Conservation (phyloP, 2,329 filamentous ascomycete genomes). For the Cyanodermella asteris region DNA sequence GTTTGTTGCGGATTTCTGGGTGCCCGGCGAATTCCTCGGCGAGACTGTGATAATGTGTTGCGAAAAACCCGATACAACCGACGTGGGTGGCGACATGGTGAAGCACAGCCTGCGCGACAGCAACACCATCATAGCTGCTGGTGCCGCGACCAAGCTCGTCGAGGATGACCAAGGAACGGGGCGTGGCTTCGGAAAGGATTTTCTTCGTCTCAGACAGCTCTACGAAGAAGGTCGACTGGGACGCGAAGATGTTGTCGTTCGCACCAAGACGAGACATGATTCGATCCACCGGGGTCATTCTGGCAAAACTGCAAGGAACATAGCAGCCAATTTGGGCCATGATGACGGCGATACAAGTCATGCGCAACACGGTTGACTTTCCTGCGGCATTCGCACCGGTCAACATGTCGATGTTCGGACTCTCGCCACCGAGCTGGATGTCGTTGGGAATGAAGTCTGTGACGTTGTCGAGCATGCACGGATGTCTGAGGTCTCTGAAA, state of each 20-base stretch:
- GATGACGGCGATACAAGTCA: slow-evolving; percentile 89
- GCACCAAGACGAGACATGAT: slow-evolving; percentile 97
- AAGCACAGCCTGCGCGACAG: slow-evolving; percentile 89
- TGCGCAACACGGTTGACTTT: slow-evolving; percentile 56
- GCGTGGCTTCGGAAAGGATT: slow-evolving; percentile 82
- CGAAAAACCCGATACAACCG: slow-evolving; percentile 88
- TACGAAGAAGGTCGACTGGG: slow-evolving; percentile 95
- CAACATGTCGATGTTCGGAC: slow-evolving; percentile 67
- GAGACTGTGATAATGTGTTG: slow-evolving; percentile 89
- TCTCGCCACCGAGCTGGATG: slow-evolving; percentile 60
- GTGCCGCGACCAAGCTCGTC: slow-evolving; percentile 92
- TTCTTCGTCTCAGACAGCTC: slow-evolving; percentile 96
- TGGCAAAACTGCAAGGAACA: slow-evolving; percentile 62
- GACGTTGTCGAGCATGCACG: slow-evolving; percentile 76
- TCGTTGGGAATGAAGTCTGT: slow-evolving; percentile 95
- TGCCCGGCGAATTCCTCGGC: slow-evolving; percentile 78
- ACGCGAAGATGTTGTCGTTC: slow-evolving; percentile 97
- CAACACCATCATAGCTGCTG: slow-evolving; percentile 86
- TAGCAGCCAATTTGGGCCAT: slow-evolving; percentile 94
- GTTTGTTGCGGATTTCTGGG: slow-evolving; percentile 63
- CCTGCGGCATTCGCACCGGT: slow-evolving; percentile 94
- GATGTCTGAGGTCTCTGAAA: slow-evolving; percentile 79
- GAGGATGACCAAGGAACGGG: slow-evolving; percentile 83
- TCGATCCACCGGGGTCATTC: slow-evolving; percentile 74
- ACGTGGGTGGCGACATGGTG: slow-evolving; percentile 88